phyloP scores from a whole-genome alignment of 2,329 filamentous ascomycete species.

The Alternaria consortialis region DNA sequence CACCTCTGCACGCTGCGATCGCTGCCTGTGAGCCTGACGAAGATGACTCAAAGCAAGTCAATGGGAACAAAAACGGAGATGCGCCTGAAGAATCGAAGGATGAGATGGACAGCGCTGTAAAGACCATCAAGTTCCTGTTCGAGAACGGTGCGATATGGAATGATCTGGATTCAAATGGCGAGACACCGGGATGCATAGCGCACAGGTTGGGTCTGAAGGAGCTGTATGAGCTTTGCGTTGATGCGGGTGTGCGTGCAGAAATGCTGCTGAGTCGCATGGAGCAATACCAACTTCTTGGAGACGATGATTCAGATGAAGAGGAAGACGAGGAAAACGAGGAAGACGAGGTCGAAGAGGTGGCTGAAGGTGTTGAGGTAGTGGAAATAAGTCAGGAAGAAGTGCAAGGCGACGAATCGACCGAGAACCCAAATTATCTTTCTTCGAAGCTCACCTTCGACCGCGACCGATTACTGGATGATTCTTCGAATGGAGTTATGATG shows the following conservation, averaged over 20 bases:
- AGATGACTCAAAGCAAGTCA: constrained; percentile 39
- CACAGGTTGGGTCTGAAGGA: constrained; percentile 70
- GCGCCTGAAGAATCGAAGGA: constrained; percentile 46
- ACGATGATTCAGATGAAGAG: constrained; percentile 61
- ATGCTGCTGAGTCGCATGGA: constrained; percentile 83
- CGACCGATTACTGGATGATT: constrained; percentile 57
- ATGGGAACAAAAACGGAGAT: constrained; percentile 38
- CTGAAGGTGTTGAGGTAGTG: constrained; percentile 32
- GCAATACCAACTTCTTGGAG: constrained; percentile 77
- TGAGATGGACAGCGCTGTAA: constrained; percentile 64
- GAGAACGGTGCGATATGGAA: constrained; percentile 97
- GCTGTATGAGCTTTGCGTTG: constrained; percentile 84
- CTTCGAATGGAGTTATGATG: constrained; percentile 64
- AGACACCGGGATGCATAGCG: constrained; percentile 92
- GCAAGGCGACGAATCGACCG: constrained; percentile 48
- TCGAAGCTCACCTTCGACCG: constrained; percentile 59
- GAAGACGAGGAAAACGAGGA: constrained; percentile 58
- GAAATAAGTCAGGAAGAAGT: constrained; percentile 39
- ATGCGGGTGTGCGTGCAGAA: constrained; percentile 90
- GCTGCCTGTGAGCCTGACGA: constrained; percentile 62
- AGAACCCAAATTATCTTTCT: constrained; percentile 59
- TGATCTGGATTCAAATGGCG: constrained; percentile 83
- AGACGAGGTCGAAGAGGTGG: constrained; percentile 45
- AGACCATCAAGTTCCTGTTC: constrained; percentile 78
- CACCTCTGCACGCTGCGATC: constrained; percentile 89